A percentile compares a stretch with the other conserved stretches of the same genome.
Evolutionary conservation across 495 filamentous ascomycete genomes (phyloP).

Genomic region (Penicillium soppii): DNA sequence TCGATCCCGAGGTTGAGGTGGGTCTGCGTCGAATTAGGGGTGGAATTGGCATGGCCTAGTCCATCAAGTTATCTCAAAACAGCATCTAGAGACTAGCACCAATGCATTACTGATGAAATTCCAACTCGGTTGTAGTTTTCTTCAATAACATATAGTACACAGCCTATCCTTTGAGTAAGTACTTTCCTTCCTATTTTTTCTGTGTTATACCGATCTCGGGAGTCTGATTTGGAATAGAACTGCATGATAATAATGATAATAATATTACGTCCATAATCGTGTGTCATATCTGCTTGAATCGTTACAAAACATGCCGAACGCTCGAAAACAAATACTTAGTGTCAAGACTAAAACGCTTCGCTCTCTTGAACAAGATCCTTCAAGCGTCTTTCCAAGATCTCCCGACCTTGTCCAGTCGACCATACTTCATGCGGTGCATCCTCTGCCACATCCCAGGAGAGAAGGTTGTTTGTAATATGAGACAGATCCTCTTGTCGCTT

Average conservation of each 20-base stretch:
- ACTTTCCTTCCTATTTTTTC: too few relatives aligned
- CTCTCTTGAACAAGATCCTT: constrained; percentile 52
- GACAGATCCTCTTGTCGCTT: constrained; percentile 78
- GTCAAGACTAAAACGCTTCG: background rate
- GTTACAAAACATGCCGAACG: background rate
- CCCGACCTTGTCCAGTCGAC: constrained; percentile 64
- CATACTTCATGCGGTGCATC: constrained; percentile 87
- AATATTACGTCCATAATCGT: too few relatives aligned
- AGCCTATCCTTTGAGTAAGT: too few relatives aligned
- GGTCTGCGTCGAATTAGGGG: background rate
- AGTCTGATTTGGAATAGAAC: too few relatives aligned
- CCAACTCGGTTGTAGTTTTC: too few relatives aligned
- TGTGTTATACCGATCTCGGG: too few relatives aligned
- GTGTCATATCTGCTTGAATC: too few relatives aligned
- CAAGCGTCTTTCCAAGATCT: constrained; percentile 69
- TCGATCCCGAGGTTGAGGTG: background rate
- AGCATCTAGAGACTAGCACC: background rate
- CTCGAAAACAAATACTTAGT: background rate
- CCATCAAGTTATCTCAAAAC: background rate
- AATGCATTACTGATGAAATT: too few relatives aligned
- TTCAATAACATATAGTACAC: too few relatives aligned
- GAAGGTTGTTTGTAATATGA: constrained; percentile 69
- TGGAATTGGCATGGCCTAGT: background rate
- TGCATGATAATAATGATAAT: too few relatives aligned
- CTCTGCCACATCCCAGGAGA: constrained; percentile 84